Percentiles rank a stretch among this genome's conserved stretches.
Conservation (phyloP, 441 rosid species). For the Adansonia gregorii region DNA sequence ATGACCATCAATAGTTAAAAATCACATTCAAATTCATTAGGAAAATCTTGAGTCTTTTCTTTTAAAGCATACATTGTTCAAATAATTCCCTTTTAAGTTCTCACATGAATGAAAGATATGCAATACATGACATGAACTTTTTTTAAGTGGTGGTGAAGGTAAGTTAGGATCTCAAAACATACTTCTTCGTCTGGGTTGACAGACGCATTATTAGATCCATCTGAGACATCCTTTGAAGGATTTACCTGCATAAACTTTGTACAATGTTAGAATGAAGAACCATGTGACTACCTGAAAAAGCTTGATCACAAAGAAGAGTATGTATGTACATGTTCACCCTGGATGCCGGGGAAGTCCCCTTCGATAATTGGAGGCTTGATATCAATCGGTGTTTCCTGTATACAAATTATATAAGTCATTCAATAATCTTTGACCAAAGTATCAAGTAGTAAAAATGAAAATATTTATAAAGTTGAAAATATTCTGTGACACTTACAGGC, state of each 20-base stretch:
- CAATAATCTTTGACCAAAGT: slow-evolving; percentile 22
- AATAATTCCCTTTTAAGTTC: background rate
- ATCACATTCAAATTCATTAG: background rate
- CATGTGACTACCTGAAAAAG: slow-evolving; percentile 1
- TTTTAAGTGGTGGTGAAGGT: background rate
- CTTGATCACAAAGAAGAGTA: slow-evolving; percentile 29
- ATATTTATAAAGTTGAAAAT: slow-evolving; percentile 2
- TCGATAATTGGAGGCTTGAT: slow-evolving; percentile 56
- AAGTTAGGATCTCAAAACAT: slow-evolving; percentile 31
- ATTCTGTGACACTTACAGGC: slow-evolving; percentile 45
- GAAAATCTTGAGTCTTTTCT: background rate
- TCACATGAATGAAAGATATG: background rate
- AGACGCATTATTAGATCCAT: slow-evolving; percentile 45
- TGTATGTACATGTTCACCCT: slow-evolving; percentile 50
- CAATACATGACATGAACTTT: background rate
- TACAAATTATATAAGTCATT: slow-evolving; percentile 25
- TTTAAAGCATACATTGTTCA: background rate
- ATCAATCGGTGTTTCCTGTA: slow-evolving; percentile 60
- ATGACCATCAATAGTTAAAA: background rate
- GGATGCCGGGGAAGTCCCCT: slow-evolving; percentile 49
- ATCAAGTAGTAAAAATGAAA: background rate
- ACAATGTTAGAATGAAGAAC: slow-evolving; percentile 28
- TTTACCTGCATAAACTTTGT: slow-evolving; percentile 51
- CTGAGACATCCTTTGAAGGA: slow-evolving; percentile 37
- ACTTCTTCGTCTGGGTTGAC: slow-evolving; percentile 52